phyloP scores from a whole-genome alignment of 1,139 yeast species.

The Magnusiomyces suaveolens region DNA sequence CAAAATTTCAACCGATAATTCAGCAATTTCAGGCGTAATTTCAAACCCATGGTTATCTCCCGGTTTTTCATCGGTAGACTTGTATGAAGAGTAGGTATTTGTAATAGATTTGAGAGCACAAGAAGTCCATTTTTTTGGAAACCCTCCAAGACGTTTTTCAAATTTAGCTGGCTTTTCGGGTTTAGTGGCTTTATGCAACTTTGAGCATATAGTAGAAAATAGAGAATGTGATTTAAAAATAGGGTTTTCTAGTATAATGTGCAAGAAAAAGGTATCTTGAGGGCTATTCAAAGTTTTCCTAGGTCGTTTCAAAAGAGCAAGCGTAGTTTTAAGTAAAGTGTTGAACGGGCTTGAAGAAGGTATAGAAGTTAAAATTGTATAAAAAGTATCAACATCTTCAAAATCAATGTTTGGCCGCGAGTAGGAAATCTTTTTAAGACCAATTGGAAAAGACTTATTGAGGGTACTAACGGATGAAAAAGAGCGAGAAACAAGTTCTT shows the following conservation, averaged over 20 bases:
- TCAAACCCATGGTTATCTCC: not conserved
- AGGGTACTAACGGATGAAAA: conserved; percentile 22
- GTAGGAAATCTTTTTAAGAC: conserved; percentile 19
- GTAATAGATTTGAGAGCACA: not conserved
- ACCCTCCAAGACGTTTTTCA: not conserved
- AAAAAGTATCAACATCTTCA: conserved; percentile 20
- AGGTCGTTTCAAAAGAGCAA: conserved; percentile 26
- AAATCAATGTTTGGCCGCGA: conserved; percentile 26
- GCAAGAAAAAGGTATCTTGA: conserved; percentile 23
- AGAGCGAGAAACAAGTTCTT: conserved; percentile 16
- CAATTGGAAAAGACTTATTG: conserved; percentile 23
- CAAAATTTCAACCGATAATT: conserved; percentile 51
- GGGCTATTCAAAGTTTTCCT: conserved; percentile 19
- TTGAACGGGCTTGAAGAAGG: conserved; percentile 18
- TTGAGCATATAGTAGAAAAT: conserved; percentile 15
- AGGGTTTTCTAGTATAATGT: conserved; percentile 31
- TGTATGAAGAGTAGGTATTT: not conserved
- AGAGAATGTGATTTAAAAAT: conserved; percentile 21
- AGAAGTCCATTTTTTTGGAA: not conserved
- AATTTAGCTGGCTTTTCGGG: not conserved
- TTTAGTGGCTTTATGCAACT: not conserved
- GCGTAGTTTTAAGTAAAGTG: conserved; percentile 18
- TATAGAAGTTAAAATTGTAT: conserved; percentile 17
- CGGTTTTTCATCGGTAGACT: not conserved
- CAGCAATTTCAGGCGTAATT: conserved; percentile 6